phyloP scores from a whole-genome alignment of 768 basidiomycete species.

The Podaxis sp. region DNA sequence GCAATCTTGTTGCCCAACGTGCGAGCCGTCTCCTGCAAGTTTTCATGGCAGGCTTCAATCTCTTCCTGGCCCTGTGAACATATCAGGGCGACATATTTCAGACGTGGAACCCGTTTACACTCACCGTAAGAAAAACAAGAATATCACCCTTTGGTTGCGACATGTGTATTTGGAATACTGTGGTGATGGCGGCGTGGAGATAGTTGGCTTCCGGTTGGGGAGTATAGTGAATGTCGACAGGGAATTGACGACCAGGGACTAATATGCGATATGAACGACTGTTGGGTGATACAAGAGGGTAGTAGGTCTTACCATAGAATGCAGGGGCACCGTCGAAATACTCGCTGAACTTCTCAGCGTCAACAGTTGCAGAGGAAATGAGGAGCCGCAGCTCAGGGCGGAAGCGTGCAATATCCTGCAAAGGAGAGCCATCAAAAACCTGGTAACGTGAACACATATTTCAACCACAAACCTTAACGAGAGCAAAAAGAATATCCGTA shows the following conservation, averaged over 20 bases:
- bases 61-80: constrained; percentile 90
- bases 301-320: constrained; percentile 70
- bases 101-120: constrained; percentile 23
- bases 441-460: constrained; percentile 1
- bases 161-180: constrained; percentile 98
- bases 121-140: constrained; percentile 92
- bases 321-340: constrained; percentile 97
- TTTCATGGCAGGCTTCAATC: constrained; percentile 97
- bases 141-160: constrained; percentile 98
- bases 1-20: constrained; percentile 94
- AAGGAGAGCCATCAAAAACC: constrained; percentile 16
- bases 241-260: constrained; percentile 97
- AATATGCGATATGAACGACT: constrained; percentile 13
- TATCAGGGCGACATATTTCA: constrained; percentile 16
- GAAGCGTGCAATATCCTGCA: constrained; percentile 95
- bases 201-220: constrained; percentile 99
- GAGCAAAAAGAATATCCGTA: constrained; percentile 97
- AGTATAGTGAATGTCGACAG: constrained; percentile 98
- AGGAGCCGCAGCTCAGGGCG: constrained; percentile 90
- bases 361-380: constrained; percentile 96
- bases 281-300: background rate
- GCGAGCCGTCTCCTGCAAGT: constrained; percentile 91
- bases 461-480: constrained; percentile 84
- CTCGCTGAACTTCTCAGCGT: constrained; percentile 96
- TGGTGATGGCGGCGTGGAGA: constrained; percentile 97